Base-by-base conservation (phyloP, 148 eudicot genomes). In the Polygonum maritimum region DNA sequence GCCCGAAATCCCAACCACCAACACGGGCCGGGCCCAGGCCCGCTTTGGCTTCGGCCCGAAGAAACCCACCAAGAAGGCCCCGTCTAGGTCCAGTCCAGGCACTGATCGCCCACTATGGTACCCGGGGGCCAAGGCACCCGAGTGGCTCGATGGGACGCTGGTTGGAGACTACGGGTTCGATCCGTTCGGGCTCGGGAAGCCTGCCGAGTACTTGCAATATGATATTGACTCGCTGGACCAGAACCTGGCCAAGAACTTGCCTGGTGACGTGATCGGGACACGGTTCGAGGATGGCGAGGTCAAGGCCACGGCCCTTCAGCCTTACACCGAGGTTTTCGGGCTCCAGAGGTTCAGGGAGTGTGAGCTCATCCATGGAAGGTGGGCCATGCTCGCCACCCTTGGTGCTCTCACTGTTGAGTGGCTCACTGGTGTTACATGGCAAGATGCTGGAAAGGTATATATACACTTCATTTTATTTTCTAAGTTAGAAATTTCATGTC, bases 371-470 rank as follows among this genome's bases (percentile, higher is more conserved):
- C 97, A 92, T 78, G 97, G 99, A 0, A 78, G 99, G 76, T 95
- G 97, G 99, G 99, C 99, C 39, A 95, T 95, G 99, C 80, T 95
- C 82, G 99, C 97, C 48, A 89, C 96, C 13, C 94, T 95, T 65
- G 99, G 99, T 33, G 97, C 99, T 0, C 79, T 95, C 26, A 81
- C 90, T 33, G 99, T 95, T 67, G 98, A 95, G 87, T 88, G 92
- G 87, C 92, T 95, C 79, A 95, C 99, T 48, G 99, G 99, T 76
- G 80, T 95, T 48, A 90, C 99, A 3, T 95, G 99, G 99, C 99
- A 95, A 85, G 99, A 95, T 65, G 99, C 99, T 16, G 99, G 99
- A 81, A 95, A 95, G 97, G 99, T 95, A 44, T 44, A 6, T 26
- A 44, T 44, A 86, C 51, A 0, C 21, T 63, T 36, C 52, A n/a